Evolutionary conservation across 208 protist genomes (phyloP).

Genomic region (Trypanosoma vivax): DNA sequence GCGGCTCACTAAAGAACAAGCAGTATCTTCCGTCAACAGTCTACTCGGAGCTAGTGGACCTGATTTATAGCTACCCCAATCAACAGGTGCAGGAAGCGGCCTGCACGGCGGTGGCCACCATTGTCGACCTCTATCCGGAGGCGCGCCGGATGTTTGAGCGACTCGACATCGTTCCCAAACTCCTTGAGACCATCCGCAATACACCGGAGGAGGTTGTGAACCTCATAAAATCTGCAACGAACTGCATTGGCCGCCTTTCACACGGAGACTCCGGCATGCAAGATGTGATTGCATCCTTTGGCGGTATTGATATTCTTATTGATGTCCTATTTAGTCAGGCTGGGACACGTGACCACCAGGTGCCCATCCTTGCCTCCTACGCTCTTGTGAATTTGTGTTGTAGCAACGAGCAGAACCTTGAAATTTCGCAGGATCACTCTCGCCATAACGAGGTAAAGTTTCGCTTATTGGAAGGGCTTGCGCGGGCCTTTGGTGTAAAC

Average conservation of each 20-base stretch:
- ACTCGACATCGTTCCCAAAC: constrained; percentile 76
- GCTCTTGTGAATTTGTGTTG: constrained; percentile 88
- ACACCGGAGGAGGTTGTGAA: constrained; percentile 84
- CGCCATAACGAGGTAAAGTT: constrained; percentile 83
- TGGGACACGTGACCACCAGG: constrained; percentile 82
- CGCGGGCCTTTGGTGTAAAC: constrained; percentile 81
- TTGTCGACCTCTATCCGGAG: constrained; percentile 67
- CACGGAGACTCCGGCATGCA: constrained; percentile 79
- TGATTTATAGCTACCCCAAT: constrained; percentile 86
- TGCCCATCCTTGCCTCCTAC: constrained; percentile 86
- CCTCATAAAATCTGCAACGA: constrained; percentile 81
- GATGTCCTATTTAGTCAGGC: constrained; percentile 80
- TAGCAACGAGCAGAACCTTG: constrained; percentile 71
- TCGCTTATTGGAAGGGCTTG: constrained; percentile 81
- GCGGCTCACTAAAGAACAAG: constrained; percentile 71
- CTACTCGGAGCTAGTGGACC: constrained; percentile 62
- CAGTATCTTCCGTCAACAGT: constrained; percentile 38
- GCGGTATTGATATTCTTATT: constrained; percentile 80
- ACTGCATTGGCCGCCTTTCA: constrained; percentile 82
- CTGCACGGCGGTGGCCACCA: constrained; percentile 75
- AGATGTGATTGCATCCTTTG: constrained; percentile 58
- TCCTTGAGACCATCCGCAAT: constrained; percentile 80
- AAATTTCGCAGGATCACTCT: constrained; percentile 56
- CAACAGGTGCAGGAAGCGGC: constrained; percentile 89
- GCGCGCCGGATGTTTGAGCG: constrained; percentile 52